Base-by-base conservation (phyloP, 75 land plant genomes). In the Gnetum montanum region DNA sequence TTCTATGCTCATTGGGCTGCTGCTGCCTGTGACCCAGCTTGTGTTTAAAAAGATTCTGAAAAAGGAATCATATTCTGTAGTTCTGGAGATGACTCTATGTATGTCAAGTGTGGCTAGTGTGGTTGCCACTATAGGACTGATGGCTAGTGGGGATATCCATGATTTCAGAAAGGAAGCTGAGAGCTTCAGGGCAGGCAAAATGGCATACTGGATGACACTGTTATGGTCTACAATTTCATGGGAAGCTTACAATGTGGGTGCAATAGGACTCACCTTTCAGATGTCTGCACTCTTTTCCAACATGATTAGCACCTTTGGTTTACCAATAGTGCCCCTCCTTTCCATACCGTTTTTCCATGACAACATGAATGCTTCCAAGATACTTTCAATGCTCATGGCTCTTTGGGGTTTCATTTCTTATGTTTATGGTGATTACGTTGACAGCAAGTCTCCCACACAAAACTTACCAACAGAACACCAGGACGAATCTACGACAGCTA, bases 331-430 rank as follows among this genome's bases (percentile, higher is more conserved):
- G 13, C 81, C 86, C 1, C 31, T 82, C 1, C 46, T 68, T n/a
- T 81, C 75, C 8, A 69, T 82, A 18, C 13, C 74, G 2, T 64
- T 82, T 34, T 74, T 74, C 57, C 62, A 66, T 50, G 86, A 82
- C 26, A 70, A 45, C 48, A 65, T 78, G 63, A 49, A 55, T 57
- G 82, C 64, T 16, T 12, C 66, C n/a, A 83, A 78, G 62, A 54
- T 63, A 6, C 43, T 83, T 6, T 46, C 86, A 16, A 22, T 83
- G 67, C 24, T 79, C 24, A 16, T 83, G 58, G 74, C 67, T 8
- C 33, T 78, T 7, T 83, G 86, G 86, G 86, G 86, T 0, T 83
- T 78, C 41, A 54, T 58, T 31, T 83, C 86, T 4, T 83, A 83
- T 62, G 45, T 64, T 13, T 83, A 69, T 54, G 67, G 65, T 19